These are phyloP conservation scores for Caryopteris hybrid DNA, from an alignment of 305 asterid species.

Conservation along the genomic window DNA sequence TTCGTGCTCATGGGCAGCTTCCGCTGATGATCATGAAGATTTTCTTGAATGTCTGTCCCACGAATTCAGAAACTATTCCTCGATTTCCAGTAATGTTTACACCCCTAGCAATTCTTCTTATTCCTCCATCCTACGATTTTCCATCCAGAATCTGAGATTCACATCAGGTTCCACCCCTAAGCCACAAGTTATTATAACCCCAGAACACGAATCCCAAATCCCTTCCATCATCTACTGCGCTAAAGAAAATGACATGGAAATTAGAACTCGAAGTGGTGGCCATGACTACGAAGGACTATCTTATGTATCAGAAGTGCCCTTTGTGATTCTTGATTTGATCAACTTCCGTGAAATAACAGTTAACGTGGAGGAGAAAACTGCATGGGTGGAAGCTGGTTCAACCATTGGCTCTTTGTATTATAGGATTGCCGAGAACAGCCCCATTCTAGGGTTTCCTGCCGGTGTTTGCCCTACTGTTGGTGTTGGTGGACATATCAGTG, in stretches of 20 bases:
- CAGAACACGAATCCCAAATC: neutral
- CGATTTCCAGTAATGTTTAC: slow-evolving; percentile 4
- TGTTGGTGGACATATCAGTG: too few species aligned
- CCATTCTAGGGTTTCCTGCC: slow-evolving; percentile 9
- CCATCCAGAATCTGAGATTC: neutral
- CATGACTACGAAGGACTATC: neutral
- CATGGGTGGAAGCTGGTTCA: neutral
- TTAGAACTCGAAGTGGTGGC: neutral
- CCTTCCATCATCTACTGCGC: neutral
- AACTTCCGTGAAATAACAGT: neutral
- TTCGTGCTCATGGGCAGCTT: neutral
- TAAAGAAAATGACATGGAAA: neutral
- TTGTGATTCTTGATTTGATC: neutral
- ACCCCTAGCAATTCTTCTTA: neutral
- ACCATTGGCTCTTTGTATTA: neutral
- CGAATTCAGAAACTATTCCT: neutral
- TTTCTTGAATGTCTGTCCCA: slow-evolving; percentile 17
- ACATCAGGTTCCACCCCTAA: neutral
- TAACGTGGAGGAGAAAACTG: too few species aligned
- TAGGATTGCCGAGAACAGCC: slow-evolving; percentile 1
- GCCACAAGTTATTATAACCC: slow-evolving; percentile 2
- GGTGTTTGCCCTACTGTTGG: slow-evolving; percentile 16
- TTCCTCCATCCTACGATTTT: neutral
- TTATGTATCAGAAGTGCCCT: neutral
- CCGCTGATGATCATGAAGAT: neutral